Conservation (phyloP, 306 rosid species). For the Gastrolobium villosum region DNA sequence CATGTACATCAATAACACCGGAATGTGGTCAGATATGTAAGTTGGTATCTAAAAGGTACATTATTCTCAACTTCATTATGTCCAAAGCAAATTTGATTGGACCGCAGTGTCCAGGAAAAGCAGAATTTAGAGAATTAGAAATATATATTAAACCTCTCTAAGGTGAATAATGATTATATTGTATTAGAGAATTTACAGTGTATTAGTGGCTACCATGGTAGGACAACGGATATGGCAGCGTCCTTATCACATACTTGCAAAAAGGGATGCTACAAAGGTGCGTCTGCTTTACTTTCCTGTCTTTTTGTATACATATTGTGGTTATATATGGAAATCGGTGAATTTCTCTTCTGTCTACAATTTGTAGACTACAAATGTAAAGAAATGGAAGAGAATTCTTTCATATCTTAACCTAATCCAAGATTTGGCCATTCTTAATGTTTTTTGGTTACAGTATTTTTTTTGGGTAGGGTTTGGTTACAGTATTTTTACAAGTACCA, state of each 20-base stretch:
- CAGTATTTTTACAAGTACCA: no score
- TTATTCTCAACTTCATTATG: background rate
- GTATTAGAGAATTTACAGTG: conserved; percentile 62
- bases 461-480: no score
- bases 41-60: background rate
- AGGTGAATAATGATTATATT: no score
- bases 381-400: conserved; percentile 33
- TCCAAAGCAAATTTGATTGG: no score
- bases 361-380: no score
- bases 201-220: conserved; percentile 88
- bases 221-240: conserved; percentile 93
- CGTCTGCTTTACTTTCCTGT: conserved; percentile 36
- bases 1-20: background rate
- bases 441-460: no score
- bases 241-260: conserved; percentile 83
- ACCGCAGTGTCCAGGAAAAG: no score
- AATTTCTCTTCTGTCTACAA: background rate
- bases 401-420: background rate
- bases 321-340: conserved; percentile 20
- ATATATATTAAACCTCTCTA: no score
- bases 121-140: no score
- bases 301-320: conserved; percentile 22
- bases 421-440: no score
- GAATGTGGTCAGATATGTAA: background rate
- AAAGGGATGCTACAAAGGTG: conserved; percentile 90